A percentile compares a stretch with the other conserved stretches of the same genome.
These are phyloP conservation scores for Xerocomellus amylosporus DNA, from an alignment of 768 basidiomycete genomes.

Conservation along the genomic window DNA sequence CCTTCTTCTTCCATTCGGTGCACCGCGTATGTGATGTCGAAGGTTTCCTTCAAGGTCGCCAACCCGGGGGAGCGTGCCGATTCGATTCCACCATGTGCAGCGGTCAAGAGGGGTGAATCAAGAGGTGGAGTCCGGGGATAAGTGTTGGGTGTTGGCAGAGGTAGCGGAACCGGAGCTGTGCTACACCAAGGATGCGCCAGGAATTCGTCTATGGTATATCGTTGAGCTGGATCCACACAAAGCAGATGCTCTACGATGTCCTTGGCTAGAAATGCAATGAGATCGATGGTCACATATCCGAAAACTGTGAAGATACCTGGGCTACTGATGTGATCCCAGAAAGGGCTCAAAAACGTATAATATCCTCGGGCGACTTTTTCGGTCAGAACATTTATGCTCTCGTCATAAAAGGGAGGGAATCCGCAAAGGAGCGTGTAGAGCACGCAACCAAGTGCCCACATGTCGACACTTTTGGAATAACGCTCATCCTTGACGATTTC, in stretches of 20 bases:
- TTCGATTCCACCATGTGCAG: slow-evolving; percentile 72
- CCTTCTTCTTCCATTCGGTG: slow-evolving; percentile 99
- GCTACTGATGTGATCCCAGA: slow-evolving; percentile 96
- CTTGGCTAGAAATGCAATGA: slow-evolving; percentile 59
- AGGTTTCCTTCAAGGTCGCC: slow-evolving; percentile 93
- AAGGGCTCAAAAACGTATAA: slow-evolving; percentile 97
- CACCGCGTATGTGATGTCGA: slow-evolving; percentile 98
- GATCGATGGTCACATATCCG: neutral
- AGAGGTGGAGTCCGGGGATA: slow-evolving; percentile 47
- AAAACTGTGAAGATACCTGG: slow-evolving; percentile 49
- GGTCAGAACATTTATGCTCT: slow-evolving; percentile 95
- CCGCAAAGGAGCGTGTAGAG: slow-evolving; percentile 97
- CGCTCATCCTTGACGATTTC: slow-evolving; percentile 99
- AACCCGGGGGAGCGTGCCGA: slow-evolving; percentile 85
- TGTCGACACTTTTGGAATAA: slow-evolving; percentile 95
- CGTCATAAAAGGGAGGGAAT: slow-evolving; percentile 98
- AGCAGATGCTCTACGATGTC: slow-evolving; percentile 93
- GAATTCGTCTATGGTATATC: slow-evolving; percentile 98
- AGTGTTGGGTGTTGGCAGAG: slow-evolving; percentile 61
- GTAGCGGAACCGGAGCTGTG: slow-evolving; percentile 57
- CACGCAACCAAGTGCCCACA: slow-evolving; percentile 99
- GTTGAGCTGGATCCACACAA: slow-evolving; percentile 91
- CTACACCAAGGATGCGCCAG: slow-evolving; percentile 95
- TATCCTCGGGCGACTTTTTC: slow-evolving; percentile 97
- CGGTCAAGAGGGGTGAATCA: slow-evolving; percentile 88